Conservation (phyloP, 2,329 filamentous ascomycete genomes). For the Pseudogymnoascus sp. region DNA sequence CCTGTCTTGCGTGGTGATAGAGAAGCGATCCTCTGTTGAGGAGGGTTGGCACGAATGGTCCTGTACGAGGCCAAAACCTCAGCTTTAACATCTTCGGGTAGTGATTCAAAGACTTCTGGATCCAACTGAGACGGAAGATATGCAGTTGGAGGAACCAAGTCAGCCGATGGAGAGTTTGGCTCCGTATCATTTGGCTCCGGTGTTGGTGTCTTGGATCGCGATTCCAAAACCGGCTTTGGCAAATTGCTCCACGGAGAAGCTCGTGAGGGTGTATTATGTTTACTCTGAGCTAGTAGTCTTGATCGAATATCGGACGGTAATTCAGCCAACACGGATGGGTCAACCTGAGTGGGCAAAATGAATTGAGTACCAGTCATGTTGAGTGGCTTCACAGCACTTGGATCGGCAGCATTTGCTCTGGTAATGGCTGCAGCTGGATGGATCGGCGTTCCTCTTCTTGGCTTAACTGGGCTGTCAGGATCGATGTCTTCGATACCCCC, state of each 20-base stretch:
- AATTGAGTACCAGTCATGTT: slow-evolving; percentile 88
- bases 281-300: slow-evolving; percentile 56
- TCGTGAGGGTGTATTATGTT: slow-evolving; percentile 20
- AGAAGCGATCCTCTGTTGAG: slow-evolving; percentile 27
- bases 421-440: slow-evolving; percentile 47
- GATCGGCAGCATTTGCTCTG: slow-evolving; percentile 36
- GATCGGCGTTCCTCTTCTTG: slow-evolving; percentile 28
- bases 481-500: slow-evolving; percentile 36
- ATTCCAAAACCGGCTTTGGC: slow-evolving; percentile 32
- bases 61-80: slow-evolving; percentile 71
- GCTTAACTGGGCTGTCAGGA: slow-evolving; percentile 43
- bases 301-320: slow-evolving; percentile 75
- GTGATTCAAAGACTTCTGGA: slow-evolving; percentile 68
- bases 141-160: not conserved
- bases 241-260: slow-evolving; percentile 25
- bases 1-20: slow-evolving; percentile 49
- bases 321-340: slow-evolving; percentile 72
- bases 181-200: slow-evolving; percentile 10
- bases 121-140: slow-evolving; percentile 68
- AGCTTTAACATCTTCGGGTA: slow-evolving; percentile 77
- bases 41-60: slow-evolving; percentile 16
- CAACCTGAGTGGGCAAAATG: slow-evolving; percentile 73
- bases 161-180: slow-evolving; percentile 5
- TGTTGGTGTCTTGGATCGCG: slow-evolving; percentile 21
- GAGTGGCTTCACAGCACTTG: slow-evolving; percentile 55